These are phyloP conservation scores for Candida tallmaniae DNA, from an alignment of 805 yeast genomes.

Conservation along the genomic window DNA sequence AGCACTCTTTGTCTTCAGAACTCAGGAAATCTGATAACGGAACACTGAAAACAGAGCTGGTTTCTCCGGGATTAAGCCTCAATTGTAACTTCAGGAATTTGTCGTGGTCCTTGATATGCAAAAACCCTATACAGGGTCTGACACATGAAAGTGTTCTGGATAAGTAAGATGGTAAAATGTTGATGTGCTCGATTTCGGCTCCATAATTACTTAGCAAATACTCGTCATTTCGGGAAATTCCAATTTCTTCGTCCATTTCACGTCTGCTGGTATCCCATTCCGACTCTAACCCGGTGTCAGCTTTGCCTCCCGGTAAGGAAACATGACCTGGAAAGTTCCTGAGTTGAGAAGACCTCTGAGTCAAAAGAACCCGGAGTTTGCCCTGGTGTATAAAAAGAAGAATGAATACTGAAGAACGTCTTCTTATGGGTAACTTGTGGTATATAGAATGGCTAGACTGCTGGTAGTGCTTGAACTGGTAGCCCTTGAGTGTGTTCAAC, in stretches of 20 bases:
- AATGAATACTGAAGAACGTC: constrained; percentile 79
- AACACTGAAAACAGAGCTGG: constrained; percentile 63
- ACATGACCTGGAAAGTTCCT: constrained; percentile 83
- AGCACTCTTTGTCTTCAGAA: constrained; percentile 11
- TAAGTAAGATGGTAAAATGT: constrained; percentile 70
- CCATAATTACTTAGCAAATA: constrained; percentile 43
- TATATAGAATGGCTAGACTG: constrained; percentile 41
- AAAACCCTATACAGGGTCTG: constrained; percentile 69
- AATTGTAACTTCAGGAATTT: constrained; percentile 32
- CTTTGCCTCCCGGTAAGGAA: constrained; percentile 91
- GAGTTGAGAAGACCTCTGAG: constrained; percentile 68
- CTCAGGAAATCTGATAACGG: constrained; percentile 57
- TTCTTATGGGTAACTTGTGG: constrained; percentile 57
- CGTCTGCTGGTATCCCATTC: constrained; percentile 75
- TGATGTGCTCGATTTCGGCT: constrained; percentile 55
- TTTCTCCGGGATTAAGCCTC: constrained; percentile 70
- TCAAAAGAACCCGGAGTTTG: constrained; percentile 72
- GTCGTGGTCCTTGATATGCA: constrained; percentile 33
- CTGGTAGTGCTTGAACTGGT: constrained; percentile 29
- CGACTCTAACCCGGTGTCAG: constrained; percentile 61
- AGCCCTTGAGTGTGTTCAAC: constrained; percentile 20
- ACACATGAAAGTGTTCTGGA: constrained; percentile 82
- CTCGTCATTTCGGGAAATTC: constrained; percentile 50
- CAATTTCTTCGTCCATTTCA: constrained; percentile 86
- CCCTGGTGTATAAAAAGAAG: constrained; percentile 74